phyloP scores from a whole-genome alignment of 805 yeast species.

The Starmerella tilneyi region DNA sequence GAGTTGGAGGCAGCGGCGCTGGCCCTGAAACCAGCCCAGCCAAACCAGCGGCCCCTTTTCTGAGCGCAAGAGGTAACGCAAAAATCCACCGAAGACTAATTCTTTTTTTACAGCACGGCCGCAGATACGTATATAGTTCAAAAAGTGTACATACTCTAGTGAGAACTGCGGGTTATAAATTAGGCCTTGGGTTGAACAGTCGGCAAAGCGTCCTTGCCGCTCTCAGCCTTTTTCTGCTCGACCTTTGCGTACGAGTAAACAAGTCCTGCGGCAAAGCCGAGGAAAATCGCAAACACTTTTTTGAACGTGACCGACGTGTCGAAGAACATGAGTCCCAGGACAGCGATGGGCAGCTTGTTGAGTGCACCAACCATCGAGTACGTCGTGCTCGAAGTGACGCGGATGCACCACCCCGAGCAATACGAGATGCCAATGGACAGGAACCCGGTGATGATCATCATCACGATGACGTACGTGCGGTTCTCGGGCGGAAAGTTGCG shows the following conservation, averaged over 20 bases:
- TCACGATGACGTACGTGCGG: slow-evolving; percentile 57
- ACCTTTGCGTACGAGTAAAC: slow-evolving; percentile 94
- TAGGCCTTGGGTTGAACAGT: slow-evolving; percentile 11
- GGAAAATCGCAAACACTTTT: slow-evolving; percentile 78
- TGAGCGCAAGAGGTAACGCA: no score
- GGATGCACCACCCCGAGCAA: slow-evolving; percentile 99
- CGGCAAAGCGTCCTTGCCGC: slow-evolving; percentile 24
- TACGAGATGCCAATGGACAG: slow-evolving; percentile 95
- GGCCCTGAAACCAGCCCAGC: no score
- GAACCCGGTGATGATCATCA: slow-evolving; percentile 87
- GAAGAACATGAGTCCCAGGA: slow-evolving; percentile 87
- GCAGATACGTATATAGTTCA: neutral
- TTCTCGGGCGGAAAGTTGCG: slow-evolving; percentile 67
- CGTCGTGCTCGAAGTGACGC: slow-evolving; percentile 96
- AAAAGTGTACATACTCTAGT: no score
- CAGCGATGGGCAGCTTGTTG: slow-evolving; percentile 94
- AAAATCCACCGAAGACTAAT: neutral
- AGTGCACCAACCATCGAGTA: slow-evolving; percentile 99
- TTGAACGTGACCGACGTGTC: slow-evolving; percentile 91
- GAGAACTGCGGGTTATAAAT: no score
- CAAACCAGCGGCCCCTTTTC: no score
- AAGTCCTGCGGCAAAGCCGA: slow-evolving; percentile 92
- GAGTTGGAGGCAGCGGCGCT: no score
- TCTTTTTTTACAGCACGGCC: neutral
- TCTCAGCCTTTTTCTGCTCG: slow-evolving; percentile 47